Evolutionary conservation across 352 stramenopile species (phyloP), one percentile per base, ranked within the genome.

Genomic region (Phytophthora agathidicida): DNA sequence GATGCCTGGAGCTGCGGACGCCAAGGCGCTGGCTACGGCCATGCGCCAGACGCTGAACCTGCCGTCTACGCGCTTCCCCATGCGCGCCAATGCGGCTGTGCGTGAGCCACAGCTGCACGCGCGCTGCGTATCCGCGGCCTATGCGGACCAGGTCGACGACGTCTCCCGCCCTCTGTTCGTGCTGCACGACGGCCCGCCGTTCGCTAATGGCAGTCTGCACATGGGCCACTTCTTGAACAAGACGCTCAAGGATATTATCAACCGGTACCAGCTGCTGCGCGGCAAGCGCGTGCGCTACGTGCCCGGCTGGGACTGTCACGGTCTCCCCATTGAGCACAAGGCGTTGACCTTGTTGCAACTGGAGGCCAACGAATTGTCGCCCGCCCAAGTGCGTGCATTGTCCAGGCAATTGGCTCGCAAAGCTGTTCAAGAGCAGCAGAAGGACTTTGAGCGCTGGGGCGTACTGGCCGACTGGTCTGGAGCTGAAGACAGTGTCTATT

Each of bases 281-380:
- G 97, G 97, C 6, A 91, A 94, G 43, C 79, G 96, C 58, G 88
- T 99, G 19, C 75, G 93, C 42, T 99, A 98, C 73, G 82, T 99
- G 22, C 97, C 97, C 1, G 97, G 98, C 35, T 99, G 97, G 98
- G 98, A 99, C 84, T 99, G 96, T 75, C 98, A 99, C 68, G 98
- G 97, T 11, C 76, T 99, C 38, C 98, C 98, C 19, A 99, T 99
- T 60, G 97, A 99, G 78, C 85, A 99, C 62, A 99, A 99, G 75
- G 97, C 98, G 10, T 68, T 99, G 14, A 90, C 98, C 60, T 83
- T 72, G 36, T 89, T 99, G 68, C 96, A 97, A 63, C 64, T 77
- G 0, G 60, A 74, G 26, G 52, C 51, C 7, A 44, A 58, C 20
- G 43, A 54, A 11, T 68, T 98, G 19, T 94, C 88, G 26, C 93